Conservation (phyloP, 2,329 filamentous ascomycete genomes). For the Rosellinia necatrix region DNA sequence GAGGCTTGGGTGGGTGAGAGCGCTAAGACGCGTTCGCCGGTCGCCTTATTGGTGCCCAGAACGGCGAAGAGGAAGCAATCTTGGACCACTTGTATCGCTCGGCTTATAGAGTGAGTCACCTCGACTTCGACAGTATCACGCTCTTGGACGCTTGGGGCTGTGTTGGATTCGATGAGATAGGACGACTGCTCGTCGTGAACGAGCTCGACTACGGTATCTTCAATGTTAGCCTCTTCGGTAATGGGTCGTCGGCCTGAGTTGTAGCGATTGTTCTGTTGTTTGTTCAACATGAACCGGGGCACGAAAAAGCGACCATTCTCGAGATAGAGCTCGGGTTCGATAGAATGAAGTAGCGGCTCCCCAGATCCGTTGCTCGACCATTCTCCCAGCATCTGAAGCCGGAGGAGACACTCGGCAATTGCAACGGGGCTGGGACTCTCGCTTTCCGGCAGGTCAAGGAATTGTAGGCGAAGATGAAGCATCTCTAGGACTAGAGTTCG, state of each 20-base stretch:
- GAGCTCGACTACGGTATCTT: background rate
- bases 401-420: constrained; percentile 7
- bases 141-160: background rate
- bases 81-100: background rate
- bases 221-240: background rate
- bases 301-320: background rate
- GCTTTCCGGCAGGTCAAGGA: background rate
- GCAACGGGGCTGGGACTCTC: background rate
- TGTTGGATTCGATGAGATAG: constrained; percentile 5
- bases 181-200: background rate
- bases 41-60: constrained; percentile 1
- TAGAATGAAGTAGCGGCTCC: constrained; percentile 9
- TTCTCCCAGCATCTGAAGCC: background rate
- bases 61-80: constrained; percentile 7
- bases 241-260: constrained; percentile 13
- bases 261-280: constrained; percentile 13
- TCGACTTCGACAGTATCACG: constrained; percentile 4
- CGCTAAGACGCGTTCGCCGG: constrained; percentile 1
- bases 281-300: constrained; percentile 19
- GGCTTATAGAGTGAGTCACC: constrained; percentile 1
- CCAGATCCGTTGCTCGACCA: background rate
- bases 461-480: constrained; percentile 7
- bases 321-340: constrained; percentile 17
- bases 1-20: constrained; percentile 8
- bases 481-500: constrained; percentile 11